phyloP scores from a whole-genome alignment of 345 rosid genomes.

The Crucihimalaya himalaica region DNA sequence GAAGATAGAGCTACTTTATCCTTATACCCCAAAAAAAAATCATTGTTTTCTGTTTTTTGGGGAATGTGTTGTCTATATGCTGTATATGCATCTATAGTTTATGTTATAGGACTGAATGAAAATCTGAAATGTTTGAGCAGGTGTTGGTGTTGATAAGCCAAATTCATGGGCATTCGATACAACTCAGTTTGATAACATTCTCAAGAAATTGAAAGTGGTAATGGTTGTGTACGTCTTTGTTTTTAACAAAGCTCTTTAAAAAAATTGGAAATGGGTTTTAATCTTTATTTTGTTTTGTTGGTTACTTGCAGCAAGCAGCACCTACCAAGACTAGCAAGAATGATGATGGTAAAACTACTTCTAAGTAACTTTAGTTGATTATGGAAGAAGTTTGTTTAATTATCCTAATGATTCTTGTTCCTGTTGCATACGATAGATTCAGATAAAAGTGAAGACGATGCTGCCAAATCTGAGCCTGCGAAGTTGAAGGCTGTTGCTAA shows the following conservation, averaged over 20 bases:
- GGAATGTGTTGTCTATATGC: background rate
- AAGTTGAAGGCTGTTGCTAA: slow-evolving; percentile 48
- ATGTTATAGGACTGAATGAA: background rate
- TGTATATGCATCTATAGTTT: slow-evolving; percentile 9
- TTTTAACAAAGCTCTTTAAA: background rate
- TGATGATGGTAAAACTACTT: slow-evolving; percentile 55
- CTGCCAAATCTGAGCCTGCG: slow-evolving; percentile 40
- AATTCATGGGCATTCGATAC: slow-evolving; percentile 97
- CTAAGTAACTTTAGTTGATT: background rate
- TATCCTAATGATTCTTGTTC: background rate
- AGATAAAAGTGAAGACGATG: slow-evolving; percentile 42
- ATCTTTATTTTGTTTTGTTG: background rate
- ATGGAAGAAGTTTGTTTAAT: background rate
- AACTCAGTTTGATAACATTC: slow-evolving; percentile 88
- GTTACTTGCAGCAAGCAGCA: slow-evolving; percentile 64
- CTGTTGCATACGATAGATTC: slow-evolving; percentile 36
- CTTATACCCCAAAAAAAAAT: background rate
- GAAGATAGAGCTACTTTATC: slow-evolving; percentile 1
- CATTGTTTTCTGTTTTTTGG: background rate
- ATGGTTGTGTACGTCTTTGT: background rate
- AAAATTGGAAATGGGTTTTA: background rate
- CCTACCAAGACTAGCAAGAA: slow-evolving; percentile 32
- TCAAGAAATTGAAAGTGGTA: slow-evolving; percentile 95
- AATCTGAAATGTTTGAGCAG: slow-evolving; percentile 40
- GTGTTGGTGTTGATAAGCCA: slow-evolving; percentile 88